phyloP scores from a whole-genome alignment of 108 stramenopile genomes.

The Stephanodiscus triporus region DNA sequence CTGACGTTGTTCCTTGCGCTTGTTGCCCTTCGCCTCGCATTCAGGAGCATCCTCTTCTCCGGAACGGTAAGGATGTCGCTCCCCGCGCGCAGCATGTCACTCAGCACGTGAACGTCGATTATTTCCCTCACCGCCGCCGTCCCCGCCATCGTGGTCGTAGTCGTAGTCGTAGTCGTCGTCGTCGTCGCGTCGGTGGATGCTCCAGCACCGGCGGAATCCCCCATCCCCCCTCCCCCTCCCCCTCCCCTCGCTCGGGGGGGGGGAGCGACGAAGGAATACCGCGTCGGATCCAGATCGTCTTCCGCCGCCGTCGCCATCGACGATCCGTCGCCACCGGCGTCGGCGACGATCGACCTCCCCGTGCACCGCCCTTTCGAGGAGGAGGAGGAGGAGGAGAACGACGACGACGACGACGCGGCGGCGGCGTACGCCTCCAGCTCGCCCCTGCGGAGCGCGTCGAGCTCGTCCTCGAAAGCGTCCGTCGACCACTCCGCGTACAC shows the following conservation, averaged over 20 bases:
- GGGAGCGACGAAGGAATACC: constrained; percentile 34
- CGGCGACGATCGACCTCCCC: background rate
- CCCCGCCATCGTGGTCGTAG: too few species aligned
- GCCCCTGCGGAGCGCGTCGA: constrained; percentile 43
- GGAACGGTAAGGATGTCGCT: constrained; percentile 6
- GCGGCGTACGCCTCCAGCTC: constrained; percentile 15
- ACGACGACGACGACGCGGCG: background rate
- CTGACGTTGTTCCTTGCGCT: background rate
- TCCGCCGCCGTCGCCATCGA: background rate
- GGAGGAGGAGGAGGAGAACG: too few species aligned
- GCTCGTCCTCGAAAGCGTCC: constrained; percentile 40
- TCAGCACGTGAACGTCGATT: constrained; percentile 41
- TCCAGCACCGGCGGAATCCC: background rate
- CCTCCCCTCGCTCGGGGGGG: constrained; percentile 2
- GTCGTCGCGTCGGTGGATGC: background rate
- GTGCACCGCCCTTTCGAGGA: background rate
- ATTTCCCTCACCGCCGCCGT: constrained; percentile 13
- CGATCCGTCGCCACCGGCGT: background rate
- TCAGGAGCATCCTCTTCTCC: constrained; percentile 32
- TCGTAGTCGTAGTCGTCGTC: too few species aligned
- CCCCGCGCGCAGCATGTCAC: constrained; percentile 33
- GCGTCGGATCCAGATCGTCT: constrained; percentile 37
- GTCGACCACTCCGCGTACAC: constrained; percentile 45
- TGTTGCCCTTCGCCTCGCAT: constrained; percentile 13
- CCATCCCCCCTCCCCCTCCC: background rate